These are phyloP conservation scores for Panellus pusillus DNA, from an alignment of 768 basidiomycete species.

Conservation along the genomic window DNA sequence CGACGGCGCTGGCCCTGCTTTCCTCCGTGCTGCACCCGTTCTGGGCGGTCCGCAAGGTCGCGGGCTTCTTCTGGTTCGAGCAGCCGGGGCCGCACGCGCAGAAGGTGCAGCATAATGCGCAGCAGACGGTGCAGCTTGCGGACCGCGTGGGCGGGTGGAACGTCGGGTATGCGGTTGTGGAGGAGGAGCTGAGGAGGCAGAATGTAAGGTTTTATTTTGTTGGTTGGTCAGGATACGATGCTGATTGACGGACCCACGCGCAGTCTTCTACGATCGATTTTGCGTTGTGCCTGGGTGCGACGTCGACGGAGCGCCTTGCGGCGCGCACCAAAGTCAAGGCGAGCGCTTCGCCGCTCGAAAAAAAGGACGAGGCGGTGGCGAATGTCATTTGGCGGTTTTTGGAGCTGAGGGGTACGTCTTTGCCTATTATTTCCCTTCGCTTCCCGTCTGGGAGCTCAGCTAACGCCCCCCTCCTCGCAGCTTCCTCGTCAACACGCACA, in stretches of 20 bases:
- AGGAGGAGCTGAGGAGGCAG: slow-evolving; percentile 94
- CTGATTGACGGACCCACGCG: slow-evolving; percentile 7
- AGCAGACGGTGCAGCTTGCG: slow-evolving; percentile 77
- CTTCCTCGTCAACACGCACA: slow-evolving; percentile 86
- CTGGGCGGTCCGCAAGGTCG: slow-evolving; percentile 79
- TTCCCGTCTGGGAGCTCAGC: slow-evolving; percentile 1
- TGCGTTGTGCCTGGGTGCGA: slow-evolving; percentile 90
- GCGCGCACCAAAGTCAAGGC: slow-evolving; percentile 73
- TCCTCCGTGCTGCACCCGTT: slow-evolving; percentile 76
- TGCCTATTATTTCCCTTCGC: slow-evolving; percentile 10
- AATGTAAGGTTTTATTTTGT: slow-evolving; percentile 77
- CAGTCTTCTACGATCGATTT: slow-evolving; percentile 99
- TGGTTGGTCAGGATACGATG: slow-evolving; percentile 20
- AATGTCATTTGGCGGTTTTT: slow-evolving; percentile 99
- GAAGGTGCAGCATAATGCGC: slow-evolving; percentile 72
- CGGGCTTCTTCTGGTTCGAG: slow-evolving; percentile 77
- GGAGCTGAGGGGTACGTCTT: slow-evolving; percentile 82
- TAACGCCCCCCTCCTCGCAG: slow-evolving; percentile 38
- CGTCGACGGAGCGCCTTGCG: slow-evolving; percentile 77
- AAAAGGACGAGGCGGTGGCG: slow-evolving; percentile 97
- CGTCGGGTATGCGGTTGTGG: slow-evolving; percentile 79
- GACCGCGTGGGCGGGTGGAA: slow-evolving; percentile 90
- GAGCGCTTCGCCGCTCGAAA: slow-evolving; percentile 68
- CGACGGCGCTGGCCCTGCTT: slow-evolving; percentile 80
- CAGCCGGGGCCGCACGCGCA: slow-evolving; percentile 46